These are phyloP conservation scores for Cucumis variabilis DNA, from an alignment of 331 rosid genomes.

Conservation along the genomic window DNA sequence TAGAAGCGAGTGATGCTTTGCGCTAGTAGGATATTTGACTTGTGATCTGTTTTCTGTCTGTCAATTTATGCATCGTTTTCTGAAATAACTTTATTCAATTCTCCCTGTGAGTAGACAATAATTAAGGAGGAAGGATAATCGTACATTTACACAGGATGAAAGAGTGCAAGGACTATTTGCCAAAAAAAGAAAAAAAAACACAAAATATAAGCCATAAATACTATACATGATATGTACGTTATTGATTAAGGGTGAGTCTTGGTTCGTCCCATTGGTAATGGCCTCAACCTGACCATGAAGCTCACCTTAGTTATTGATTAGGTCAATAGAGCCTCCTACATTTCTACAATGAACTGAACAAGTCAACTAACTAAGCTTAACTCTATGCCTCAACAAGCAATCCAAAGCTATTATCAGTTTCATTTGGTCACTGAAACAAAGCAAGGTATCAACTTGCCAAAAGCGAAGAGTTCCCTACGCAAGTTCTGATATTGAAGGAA, in stretches of 20 bases:
- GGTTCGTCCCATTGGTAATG: neutral
- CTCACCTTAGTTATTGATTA: neutral
- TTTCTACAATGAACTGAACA: too few relatives aligned
- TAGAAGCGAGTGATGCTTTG: slow-evolving; percentile 83
- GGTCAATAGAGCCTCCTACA: too few relatives aligned
- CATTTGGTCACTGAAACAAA: too few relatives aligned
- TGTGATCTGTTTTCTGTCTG: slow-evolving; percentile 50
- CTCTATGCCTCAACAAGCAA: accelerated
- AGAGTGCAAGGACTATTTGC: neutral
- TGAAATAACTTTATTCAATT: slow-evolving; percentile 65
- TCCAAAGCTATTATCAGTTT: too few relatives aligned
- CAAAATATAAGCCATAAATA: neutral
- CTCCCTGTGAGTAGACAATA: slow-evolving; percentile 55
- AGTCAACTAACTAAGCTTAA: too few relatives aligned
- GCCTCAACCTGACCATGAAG: neutral
- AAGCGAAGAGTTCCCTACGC: too few relatives aligned
- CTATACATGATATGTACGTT: neutral
- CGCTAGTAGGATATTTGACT: slow-evolving; percentile 38
- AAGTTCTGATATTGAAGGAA: too few relatives aligned
- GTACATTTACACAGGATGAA: neutral
- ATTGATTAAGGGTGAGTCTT: neutral
- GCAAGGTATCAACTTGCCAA: too few relatives aligned
- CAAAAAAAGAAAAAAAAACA: neutral
- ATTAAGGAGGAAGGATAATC: neutral
- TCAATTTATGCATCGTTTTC: slow-evolving; percentile 39